These are phyloP conservation scores for Exophiala bonariae DNA, from an alignment of 2,329 filamentous ascomycete genomes.

Conservation along the genomic window DNA sequence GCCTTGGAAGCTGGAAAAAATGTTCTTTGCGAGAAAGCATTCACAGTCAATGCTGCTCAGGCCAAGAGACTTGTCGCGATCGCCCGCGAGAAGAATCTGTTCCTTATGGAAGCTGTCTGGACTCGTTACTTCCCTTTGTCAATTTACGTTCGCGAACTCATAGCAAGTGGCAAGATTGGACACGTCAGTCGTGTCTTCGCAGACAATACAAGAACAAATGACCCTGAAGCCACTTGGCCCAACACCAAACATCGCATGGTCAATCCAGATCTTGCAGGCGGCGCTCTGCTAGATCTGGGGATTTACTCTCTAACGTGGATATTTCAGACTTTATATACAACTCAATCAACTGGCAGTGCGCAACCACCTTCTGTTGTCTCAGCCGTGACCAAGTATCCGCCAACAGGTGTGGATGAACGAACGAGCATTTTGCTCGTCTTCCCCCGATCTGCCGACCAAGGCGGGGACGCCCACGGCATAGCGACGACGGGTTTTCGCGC, in stretches of 20 bases:
- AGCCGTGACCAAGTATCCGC: slow-evolving; percentile 25
- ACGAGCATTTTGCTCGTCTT: slow-evolving; percentile 31
- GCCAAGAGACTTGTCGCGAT: slow-evolving; percentile 68
- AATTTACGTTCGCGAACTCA: slow-evolving; percentile 32
- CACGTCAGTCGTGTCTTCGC: slow-evolving; percentile 62
- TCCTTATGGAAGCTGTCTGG: slow-evolving; percentile 88
- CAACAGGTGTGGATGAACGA: slow-evolving; percentile 32
- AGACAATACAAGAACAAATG: slow-evolving; percentile 41
- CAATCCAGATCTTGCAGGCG: slow-evolving; percentile 79
- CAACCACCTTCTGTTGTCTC: slow-evolving; percentile 68
- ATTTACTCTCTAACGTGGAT: slow-evolving; percentile 91
- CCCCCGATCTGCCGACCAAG: slow-evolving; percentile 48
- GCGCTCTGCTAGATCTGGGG: slow-evolving; percentile 78
- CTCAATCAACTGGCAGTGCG: slow-evolving; percentile 64
- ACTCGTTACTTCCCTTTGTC: slow-evolving; percentile 85
- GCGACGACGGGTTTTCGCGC: slow-evolving; percentile 31
- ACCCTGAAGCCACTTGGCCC: slow-evolving; percentile 49
- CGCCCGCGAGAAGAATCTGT: slow-evolving; percentile 70
- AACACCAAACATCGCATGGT: slow-evolving; percentile 70
- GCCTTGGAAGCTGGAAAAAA: slow-evolving; percentile 80
- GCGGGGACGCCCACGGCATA: slow-evolving; percentile 63
- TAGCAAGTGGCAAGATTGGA: slow-evolving; percentile 54
- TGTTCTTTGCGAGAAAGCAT: slow-evolving; percentile 86
- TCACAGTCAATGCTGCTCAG: slow-evolving; percentile 80
- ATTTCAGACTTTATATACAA: slow-evolving; percentile 60